These are phyloP conservation scores for Kingdonia uniflora DNA, from an alignment of 164 flowering plant species.

Conservation along the genomic window DNA sequence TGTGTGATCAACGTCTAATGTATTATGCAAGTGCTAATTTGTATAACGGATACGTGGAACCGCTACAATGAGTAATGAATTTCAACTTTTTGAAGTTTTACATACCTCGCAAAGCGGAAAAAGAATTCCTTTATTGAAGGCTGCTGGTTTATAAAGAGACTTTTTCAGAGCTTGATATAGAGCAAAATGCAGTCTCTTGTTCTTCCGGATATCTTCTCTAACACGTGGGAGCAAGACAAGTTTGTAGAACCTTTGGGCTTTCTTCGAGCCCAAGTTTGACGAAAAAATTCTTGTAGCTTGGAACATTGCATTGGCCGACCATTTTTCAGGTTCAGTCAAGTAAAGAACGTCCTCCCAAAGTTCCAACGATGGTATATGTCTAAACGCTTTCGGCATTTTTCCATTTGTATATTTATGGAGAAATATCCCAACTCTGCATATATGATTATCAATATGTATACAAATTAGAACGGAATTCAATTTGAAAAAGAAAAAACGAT, in stretches of 20 bases:
- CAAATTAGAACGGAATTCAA: too few relatives aligned
- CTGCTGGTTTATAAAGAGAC: constrained; percentile 85
- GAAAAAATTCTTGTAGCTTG: constrained; percentile 91
- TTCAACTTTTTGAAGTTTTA: too few relatives aligned
- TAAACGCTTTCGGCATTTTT: constrained; percentile 83
- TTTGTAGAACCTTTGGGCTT: constrained; percentile 77
- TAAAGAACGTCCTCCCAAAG: constrained; percentile 79
- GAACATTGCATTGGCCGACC: constrained; percentile 92
- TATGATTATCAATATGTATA: not conserved
- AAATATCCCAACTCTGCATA: constrained; percentile 67
- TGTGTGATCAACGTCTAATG: too few relatives aligned
- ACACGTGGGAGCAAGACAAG: constrained; percentile 81
- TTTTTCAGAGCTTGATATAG: constrained; percentile 79
- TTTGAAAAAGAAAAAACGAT: not conserved
- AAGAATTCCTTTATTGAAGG: constrained; percentile 81
- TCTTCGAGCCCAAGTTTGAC: constrained; percentile 62
- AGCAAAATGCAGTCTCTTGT: constrained; percentile 78
- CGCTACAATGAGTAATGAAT: too few relatives aligned
- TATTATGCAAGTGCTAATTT: too few relatives aligned
- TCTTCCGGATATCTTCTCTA: constrained; percentile 75
- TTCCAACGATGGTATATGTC: constrained; percentile 55
- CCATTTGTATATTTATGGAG: constrained; percentile 68
- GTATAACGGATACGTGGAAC: too few relatives aligned
- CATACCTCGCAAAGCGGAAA: constrained; percentile 94
- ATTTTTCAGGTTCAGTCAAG: constrained; percentile 90